These are phyloP conservation scores for Phylloporus arenicola DNA, from an alignment of 768 basidiomycete species.

Conservation along the genomic window DNA sequence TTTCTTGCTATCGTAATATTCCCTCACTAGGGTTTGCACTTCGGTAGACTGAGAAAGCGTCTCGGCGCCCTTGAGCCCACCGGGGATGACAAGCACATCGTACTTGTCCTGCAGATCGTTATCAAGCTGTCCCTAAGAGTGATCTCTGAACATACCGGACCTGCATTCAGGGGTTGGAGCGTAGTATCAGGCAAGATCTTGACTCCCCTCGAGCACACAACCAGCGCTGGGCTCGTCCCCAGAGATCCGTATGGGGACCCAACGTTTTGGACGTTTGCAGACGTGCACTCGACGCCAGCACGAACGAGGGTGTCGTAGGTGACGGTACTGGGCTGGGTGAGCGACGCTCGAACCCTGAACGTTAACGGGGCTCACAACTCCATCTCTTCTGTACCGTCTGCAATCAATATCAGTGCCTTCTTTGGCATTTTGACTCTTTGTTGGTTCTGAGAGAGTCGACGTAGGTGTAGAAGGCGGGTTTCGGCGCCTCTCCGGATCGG, in stretches of 20 bases:
- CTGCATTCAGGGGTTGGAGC: conserved; percentile 40
- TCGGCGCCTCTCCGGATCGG: not conserved
- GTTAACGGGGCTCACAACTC: conserved; percentile 64
- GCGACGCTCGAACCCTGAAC: not conserved
- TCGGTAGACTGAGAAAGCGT: conserved; percentile 54
- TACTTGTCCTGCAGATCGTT: conserved; percentile 46
- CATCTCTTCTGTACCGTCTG: conserved; percentile 86
- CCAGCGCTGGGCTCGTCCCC: conserved; percentile 40
- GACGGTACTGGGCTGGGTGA: conserved; percentile 41
- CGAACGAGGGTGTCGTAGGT: conserved; percentile 79
- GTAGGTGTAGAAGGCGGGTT: not conserved
- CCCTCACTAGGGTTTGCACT: conserved; percentile 59
- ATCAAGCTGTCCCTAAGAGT: not conserved
- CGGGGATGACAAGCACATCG: conserved; percentile 70
- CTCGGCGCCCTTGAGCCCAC: conserved; percentile 73
- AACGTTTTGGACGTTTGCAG: conserved; percentile 53
- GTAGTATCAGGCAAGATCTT: conserved; percentile 63
- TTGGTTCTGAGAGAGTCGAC: conserved; percentile 1
- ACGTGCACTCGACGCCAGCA: conserved; percentile 60
- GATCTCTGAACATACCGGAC: conserved; percentile 38
- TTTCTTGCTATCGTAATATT: conserved; percentile 36
- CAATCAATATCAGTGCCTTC: conserved; percentile 63
- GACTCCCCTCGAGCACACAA: conserved; percentile 67
- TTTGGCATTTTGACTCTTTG: conserved; percentile 19
- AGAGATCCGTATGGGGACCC: conserved; percentile 21